Conservation (phyloP, 257 asterid genomes). For the Gentiana straminea region DNA sequence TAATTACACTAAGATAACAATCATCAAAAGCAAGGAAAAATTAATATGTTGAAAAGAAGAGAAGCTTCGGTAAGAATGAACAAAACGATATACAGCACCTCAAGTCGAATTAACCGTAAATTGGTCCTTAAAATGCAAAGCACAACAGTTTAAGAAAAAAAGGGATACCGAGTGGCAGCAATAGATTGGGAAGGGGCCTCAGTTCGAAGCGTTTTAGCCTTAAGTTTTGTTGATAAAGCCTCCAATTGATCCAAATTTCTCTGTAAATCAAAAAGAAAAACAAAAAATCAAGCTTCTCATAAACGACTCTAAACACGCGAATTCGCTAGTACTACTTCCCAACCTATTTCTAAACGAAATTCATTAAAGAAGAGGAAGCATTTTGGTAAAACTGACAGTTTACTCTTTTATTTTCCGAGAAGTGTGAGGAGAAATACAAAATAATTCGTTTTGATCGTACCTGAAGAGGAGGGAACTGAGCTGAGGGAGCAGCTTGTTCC, state of each 20-base stretch:
- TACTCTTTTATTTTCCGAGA: too few species aligned
- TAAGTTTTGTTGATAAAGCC: slow-evolving; percentile 88
- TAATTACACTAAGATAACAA: too few species aligned
- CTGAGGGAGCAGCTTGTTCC: slow-evolving; percentile 97
- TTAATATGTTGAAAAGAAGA: too few species aligned
- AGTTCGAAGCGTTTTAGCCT: slow-evolving; percentile 75
- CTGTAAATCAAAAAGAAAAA: slow-evolving; percentile 16
- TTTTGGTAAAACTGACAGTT: too few species aligned
- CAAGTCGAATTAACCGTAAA: not conserved
- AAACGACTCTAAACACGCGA: not conserved
- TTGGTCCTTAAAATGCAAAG: not conserved
- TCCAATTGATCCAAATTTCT: slow-evolving; percentile 97
- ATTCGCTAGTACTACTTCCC: too few species aligned
- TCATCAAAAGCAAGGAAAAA: not conserved
- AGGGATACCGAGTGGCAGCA: slow-evolving; percentile 76
- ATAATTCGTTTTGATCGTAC: slow-evolving; percentile 15
- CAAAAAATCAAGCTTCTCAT: not conserved
- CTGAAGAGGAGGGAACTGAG: slow-evolving; percentile 98
- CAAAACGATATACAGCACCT: too few species aligned
- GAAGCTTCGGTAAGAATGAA: too few species aligned
- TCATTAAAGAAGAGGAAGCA: too few species aligned
- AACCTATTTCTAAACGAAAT: too few species aligned
- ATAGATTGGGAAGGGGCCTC: slow-evolving; percentile 94
- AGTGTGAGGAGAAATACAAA: not conserved
- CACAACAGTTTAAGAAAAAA: not conserved